Percentiles rank a stretch among this genome's conserved stretches.
phyloP scores from a whole-genome alignment of 495 filamentous ascomycete species.

The Bombardia bombarda region DNA sequence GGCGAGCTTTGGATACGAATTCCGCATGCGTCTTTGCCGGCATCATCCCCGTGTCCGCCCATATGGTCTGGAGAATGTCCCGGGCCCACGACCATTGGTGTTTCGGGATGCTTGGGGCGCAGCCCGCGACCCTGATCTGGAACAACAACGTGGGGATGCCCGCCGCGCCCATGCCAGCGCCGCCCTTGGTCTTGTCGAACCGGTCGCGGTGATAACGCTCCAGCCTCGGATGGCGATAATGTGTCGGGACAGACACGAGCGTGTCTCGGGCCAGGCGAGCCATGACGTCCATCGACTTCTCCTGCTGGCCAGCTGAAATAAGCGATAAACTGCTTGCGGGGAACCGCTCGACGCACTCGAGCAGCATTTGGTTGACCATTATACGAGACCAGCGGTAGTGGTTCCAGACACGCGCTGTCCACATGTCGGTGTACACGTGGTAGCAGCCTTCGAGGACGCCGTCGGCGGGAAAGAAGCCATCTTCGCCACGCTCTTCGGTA shows the following conservation, averaged over 20 bases:
- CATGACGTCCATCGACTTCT: conserved; percentile 22
- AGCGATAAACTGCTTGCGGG: conserved; percentile 27
- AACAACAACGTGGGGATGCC: conserved; percentile 35
- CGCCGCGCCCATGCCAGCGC: conserved; percentile 32
- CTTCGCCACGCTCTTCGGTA: conserved; percentile 10
- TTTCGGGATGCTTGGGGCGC: conserved; percentile 31
- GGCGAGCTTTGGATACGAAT: conserved; percentile 15
- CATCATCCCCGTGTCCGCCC: conserved; percentile 38
- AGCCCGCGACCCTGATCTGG: conserved; percentile 33
- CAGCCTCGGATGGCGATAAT: conserved; percentile 37
- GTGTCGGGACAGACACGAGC: conserved; percentile 33
- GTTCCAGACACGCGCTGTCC: conserved; percentile 52
- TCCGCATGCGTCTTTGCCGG: conserved; percentile 30
- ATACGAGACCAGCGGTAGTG: conserved; percentile 56
- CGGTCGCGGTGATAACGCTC: conserved; percentile 12
- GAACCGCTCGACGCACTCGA: conserved; percentile 21
- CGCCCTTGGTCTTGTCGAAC: conserved; percentile 30
- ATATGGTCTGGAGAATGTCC: conserved; percentile 30
- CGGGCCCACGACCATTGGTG: conserved; percentile 30
- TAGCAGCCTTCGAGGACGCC: conserved; percentile 49
- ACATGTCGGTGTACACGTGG: conserved; percentile 51
- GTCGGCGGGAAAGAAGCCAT: conserved; percentile 25
- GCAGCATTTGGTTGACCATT: conserved; percentile 46
- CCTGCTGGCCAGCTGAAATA: conserved; percentile 25
- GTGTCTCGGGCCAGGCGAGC: conserved; percentile 30